Base-by-base conservation (phyloP, 2,329 filamentous ascomycete species). In the Aspergillus unguis region DNA sequence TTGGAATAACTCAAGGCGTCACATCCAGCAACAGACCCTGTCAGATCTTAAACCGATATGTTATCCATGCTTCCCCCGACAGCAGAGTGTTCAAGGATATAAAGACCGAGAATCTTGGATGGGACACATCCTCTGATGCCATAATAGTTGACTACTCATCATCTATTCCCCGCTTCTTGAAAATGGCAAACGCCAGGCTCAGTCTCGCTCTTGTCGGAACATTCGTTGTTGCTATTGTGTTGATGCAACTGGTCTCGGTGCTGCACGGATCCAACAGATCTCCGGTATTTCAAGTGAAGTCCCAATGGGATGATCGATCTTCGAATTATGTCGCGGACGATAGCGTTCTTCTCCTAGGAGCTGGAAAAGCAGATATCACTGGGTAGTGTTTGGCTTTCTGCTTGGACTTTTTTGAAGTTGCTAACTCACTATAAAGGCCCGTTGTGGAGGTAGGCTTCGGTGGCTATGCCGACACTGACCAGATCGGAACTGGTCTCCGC, bases 401-500 rank as follows among this genome's bases (percentile, higher is more conserved):
- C 11, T 29, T 40, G 10, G 25, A 33, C 29, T 10, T 27, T 6
- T 23, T 44, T n/a, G 31, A 31, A 25, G 5, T 27, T 37, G 23
- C 44, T 48, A 48, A 36, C 43, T 7, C 45, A 3, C 2, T 33
- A 11, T 31, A 27, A 45, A 84, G 88, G 2, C 90, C 91, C 0
- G 90, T 95, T 9, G 91, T 95, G 25, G 90, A 96, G 70, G 82
- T 96, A 65, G 91, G 90, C 63, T 81, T 96, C 67, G 94, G 92
- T 80, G 92, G 92, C 56, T 96, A 96, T 75, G 92, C 92, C 31
- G 88, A 92, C 69, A 77, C 86, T n/a, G 82, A 82, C 38, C 92
- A 97, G 74, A 75, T 87, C 29, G 92, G 92, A 42, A 85, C 85
- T 2, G 92, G 92, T 25, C 77, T 97, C 46, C 85, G 92, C 44